Conservation (phyloP, 352 stramenopile species). For the Peronospora belbahrii region DNA sequence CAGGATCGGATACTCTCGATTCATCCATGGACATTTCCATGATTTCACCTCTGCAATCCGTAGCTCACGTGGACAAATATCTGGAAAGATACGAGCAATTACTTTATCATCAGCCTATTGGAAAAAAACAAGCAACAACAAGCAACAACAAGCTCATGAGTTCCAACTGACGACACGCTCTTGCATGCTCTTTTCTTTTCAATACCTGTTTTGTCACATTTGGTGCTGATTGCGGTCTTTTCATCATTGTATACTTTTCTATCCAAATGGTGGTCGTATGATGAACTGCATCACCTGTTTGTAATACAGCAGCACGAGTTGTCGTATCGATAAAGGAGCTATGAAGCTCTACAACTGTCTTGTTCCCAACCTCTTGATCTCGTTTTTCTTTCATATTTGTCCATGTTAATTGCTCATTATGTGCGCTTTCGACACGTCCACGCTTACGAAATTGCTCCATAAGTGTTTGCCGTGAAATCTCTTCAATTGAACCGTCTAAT, state of each 20-base stretch:
- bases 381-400: neutral
- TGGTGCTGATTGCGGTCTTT: constrained; percentile 13
- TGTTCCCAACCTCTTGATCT: neutral
- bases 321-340: constrained; percentile 8
- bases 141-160: constrained; percentile 2
- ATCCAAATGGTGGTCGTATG: constrained; percentile 16
- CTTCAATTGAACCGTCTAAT: constrained; percentile 23
- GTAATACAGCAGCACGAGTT: constrained; percentile 6
- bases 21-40: constrained; percentile 73
- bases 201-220: constrained; percentile 24
- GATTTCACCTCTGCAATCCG: constrained; percentile 77
- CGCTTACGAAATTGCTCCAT: constrained; percentile 54
- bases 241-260: constrained; percentile 12
- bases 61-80: constrained; percentile 71
- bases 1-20: constrained; percentile 25
- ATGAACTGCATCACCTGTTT: constrained; percentile 8
- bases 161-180: too few relatives aligned
- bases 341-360: constrained; percentile 7
- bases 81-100: constrained; percentile 69
- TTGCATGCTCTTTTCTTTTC: neutral
- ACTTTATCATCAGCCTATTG: constrained; percentile 36
- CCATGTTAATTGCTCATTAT: constrained; percentile 24
- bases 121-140: neutral
- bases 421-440: constrained; percentile 57
- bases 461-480: constrained; percentile 27